Percentiles rank a stretch among this genome's conserved stretches.
phyloP scores from a whole-genome alignment of 139 green algal species.

The Pleodorina starrii region DNA sequence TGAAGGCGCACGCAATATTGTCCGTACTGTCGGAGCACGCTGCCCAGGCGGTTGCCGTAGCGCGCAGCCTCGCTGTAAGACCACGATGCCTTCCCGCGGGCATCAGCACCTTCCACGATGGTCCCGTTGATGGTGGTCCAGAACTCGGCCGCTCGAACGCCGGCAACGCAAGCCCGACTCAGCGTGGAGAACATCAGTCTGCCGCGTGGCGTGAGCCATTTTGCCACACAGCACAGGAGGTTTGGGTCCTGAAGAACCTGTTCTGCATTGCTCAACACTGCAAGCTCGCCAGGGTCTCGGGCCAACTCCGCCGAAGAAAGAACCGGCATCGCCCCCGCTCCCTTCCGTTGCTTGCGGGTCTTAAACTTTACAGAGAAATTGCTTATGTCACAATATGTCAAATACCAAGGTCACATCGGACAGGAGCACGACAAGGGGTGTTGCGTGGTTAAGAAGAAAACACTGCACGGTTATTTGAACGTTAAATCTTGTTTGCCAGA shows the following conservation, averaged over 20 bases:
- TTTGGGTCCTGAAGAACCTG: not conserved
- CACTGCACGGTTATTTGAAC: too few relatives aligned
- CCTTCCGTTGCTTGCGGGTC: too few relatives aligned
- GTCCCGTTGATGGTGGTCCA: not conserved
- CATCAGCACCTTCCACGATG: not conserved
- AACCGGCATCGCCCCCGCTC: too few relatives aligned
- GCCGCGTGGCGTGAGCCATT: not conserved
- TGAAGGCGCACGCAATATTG: not conserved
- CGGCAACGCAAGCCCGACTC: not conserved
- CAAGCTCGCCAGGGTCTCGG: not conserved
- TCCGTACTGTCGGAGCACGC: not conserved
- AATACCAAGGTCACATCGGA: too few relatives aligned
- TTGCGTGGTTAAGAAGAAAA: too few relatives aligned
- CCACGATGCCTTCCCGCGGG: not conserved
- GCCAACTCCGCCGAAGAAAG: too few relatives aligned
- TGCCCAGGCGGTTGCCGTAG: conserved; percentile 23
- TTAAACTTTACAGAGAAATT: too few relatives aligned
- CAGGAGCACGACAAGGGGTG: too few relatives aligned
- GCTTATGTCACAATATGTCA: too few relatives aligned
- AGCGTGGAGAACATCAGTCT: not conserved
- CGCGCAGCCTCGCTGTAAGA: conserved; percentile 1
- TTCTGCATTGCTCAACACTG: not conserved
- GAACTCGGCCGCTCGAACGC: not conserved
- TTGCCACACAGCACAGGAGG: not conserved
- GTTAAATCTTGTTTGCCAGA: too few relatives aligned